phyloP scores from a whole-genome alignment of 495 filamentous ascomycete genomes.

The Physcia stellaris region DNA sequence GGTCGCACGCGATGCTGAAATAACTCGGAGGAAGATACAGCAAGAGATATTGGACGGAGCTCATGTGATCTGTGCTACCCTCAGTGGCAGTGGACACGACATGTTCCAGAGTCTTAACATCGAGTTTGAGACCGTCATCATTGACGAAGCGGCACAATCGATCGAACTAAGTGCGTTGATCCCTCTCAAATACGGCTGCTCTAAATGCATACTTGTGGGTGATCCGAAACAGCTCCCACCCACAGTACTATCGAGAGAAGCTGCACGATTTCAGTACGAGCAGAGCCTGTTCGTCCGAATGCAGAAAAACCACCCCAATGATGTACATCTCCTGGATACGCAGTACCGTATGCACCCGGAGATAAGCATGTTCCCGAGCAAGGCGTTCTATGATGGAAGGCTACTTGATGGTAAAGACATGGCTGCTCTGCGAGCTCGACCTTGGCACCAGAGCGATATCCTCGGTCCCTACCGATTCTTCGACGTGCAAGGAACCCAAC shows the following conservation, averaged over 20 bases:
- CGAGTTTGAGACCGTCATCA: slow-evolving; percentile 96
- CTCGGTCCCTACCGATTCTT: slow-evolving; percentile 96
- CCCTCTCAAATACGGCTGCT: slow-evolving; percentile 91
- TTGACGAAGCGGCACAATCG: slow-evolving; percentile 96
- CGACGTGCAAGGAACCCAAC: slow-evolving; percentile 80
- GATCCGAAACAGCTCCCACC: slow-evolving; percentile 95
- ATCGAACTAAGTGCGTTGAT: slow-evolving; percentile 95
- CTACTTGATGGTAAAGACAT: slow-evolving; percentile 77
- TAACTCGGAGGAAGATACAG: slow-evolving; percentile 70
- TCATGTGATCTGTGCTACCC: slow-evolving; percentile 86
- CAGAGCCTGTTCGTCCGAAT: slow-evolving; percentile 97
- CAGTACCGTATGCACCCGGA: slow-evolving; percentile 99
- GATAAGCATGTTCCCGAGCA: slow-evolving; percentile 80
- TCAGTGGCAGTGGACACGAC: slow-evolving; percentile 91
- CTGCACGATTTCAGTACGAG: slow-evolving; percentile 86
- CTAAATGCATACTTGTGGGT: slow-evolving; percentile 93
- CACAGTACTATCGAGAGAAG: slow-evolving; percentile 86
- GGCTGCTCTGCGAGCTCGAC: slow-evolving; percentile 54
- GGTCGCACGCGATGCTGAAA: slow-evolving; percentile 63
- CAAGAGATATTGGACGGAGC: slow-evolving; percentile 82
- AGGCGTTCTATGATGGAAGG: slow-evolving; percentile 79
- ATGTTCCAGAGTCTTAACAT: slow-evolving; percentile 92
- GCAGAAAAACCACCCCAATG: slow-evolving; percentile 77
- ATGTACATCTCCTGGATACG: slow-evolving; percentile 88
- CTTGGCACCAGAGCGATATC: slow-evolving; percentile 72